Evolutionary conservation across 768 basidiomycete genomes (phyloP).

Genomic region (Russula dissimulans): DNA sequence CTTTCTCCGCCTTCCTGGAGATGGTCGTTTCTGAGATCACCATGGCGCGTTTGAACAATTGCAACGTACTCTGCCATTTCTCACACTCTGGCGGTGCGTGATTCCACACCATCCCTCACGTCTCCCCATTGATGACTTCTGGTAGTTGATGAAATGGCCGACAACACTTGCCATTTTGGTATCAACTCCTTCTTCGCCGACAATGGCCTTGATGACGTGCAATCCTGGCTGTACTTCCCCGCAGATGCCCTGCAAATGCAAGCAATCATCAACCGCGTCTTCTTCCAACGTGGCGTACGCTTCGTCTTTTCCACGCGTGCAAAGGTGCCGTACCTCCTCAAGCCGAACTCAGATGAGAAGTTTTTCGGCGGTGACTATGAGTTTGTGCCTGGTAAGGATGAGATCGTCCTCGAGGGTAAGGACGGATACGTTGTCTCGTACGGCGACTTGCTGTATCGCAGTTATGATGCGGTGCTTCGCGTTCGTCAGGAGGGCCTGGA

Average conservation of each 20-base stretch:
- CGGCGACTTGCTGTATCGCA: slow-evolving; percentile 81
- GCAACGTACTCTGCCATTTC: slow-evolving; percentile 83
- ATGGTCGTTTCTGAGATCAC: slow-evolving; percentile 86
- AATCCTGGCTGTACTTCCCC: slow-evolving; percentile 81
- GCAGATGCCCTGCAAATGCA: slow-evolving; percentile 77
- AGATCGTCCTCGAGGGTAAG: slow-evolving; percentile 65
- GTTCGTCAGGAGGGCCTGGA: slow-evolving; percentile 64
- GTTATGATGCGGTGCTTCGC: slow-evolving; percentile 73
- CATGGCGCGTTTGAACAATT: slow-evolving; percentile 86
- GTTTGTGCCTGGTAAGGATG: slow-evolving; percentile 81
- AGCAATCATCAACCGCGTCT: slow-evolving; percentile 64
- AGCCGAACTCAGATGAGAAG: slow-evolving; percentile 56
- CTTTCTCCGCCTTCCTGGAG: slow-evolving; percentile 87
- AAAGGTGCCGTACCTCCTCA: slow-evolving; percentile 81
- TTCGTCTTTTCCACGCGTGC: slow-evolving; percentile 87
- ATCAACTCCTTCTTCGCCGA: slow-evolving; percentile 84
- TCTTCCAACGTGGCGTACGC: slow-evolving; percentile 75
- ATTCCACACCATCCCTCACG: not conserved
- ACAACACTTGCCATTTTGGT: slow-evolving; percentile 57
- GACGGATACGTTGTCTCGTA: slow-evolving; percentile 79
- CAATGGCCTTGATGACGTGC: slow-evolving; percentile 73
- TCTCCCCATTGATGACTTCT: not conserved
- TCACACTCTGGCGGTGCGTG: slow-evolving; percentile 73
- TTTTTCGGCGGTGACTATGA: slow-evolving; percentile 64
- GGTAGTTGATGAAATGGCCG: slow-evolving; percentile 38